A percentile compares a stretch with the other conserved stretches of the same genome.
phyloP scores from a whole-genome alignment of 305 asterid genomes.

The Ruellia speciosa region DNA sequence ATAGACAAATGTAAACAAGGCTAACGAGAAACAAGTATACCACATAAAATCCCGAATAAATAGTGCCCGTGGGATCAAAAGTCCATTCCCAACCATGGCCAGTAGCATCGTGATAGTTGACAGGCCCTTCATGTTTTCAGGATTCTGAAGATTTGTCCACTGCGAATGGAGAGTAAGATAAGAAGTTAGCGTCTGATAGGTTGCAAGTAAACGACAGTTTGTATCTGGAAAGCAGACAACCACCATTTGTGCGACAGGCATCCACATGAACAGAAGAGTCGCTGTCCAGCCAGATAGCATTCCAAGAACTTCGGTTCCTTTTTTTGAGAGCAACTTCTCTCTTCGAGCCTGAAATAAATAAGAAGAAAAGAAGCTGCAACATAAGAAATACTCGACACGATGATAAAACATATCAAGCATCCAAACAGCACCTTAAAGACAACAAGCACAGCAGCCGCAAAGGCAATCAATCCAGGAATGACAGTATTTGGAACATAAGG shows the following conservation, averaged over 20 bases:
- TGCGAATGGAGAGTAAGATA: conserved; percentile 21
- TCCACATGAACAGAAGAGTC: conserved; percentile 92
- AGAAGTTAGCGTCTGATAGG: neutral
- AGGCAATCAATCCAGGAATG: conserved; percentile 69
- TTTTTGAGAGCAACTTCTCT: conserved; percentile 58
- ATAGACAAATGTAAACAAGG: neutral
- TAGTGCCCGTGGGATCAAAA: conserved; percentile 89
- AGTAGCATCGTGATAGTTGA: conserved; percentile 90
- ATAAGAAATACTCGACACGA: conserved; percentile 8
- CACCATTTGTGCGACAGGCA: conserved; percentile 84
- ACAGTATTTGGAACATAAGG: conserved; percentile 77
- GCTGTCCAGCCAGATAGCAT: conserved; percentile 82
- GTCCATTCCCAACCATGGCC: conserved; percentile 88
- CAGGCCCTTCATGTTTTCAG: conserved; percentile 76
- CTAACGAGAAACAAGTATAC: conserved; percentile 33
- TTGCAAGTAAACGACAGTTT: neutral
- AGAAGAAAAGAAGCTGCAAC: conserved; percentile 10
- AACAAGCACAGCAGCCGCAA: conserved; percentile 40
- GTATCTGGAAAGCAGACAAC: conserved; percentile 14
- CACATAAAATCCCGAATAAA: conserved; percentile 90
- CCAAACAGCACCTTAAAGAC: conserved; percentile 63
- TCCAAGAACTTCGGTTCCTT: conserved; percentile 51
- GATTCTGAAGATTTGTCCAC: conserved; percentile 90
- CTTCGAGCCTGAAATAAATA: conserved; percentile 56
- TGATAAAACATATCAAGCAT: neutral